Conservation (phyloP, 2,329 filamentous ascomycete genomes). For the Alternaria alternata region DNA sequence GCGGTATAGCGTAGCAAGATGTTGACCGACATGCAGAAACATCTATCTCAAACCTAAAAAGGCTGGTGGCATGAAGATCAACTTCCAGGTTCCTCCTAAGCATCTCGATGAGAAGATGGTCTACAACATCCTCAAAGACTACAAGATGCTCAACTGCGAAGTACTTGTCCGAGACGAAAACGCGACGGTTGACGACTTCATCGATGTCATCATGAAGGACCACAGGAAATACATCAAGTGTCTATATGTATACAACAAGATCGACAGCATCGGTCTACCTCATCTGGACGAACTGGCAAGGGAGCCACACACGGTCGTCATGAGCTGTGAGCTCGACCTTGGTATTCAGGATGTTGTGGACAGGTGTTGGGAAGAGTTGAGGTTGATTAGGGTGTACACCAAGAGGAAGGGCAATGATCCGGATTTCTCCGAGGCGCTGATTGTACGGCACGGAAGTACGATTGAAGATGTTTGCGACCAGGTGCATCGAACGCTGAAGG, state of each 20-base stretch:
- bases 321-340: conserved; percentile 95
- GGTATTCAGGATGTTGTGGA: conserved; percentile 94
- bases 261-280: conserved; percentile 92
- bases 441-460: conserved; percentile 85
- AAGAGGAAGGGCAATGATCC: conserved; percentile 93
- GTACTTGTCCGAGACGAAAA: conserved; percentile 94
- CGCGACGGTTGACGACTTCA: conserved; percentile 94
- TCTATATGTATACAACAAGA: conserved; percentile 99
- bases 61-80: conserved; percentile 98
- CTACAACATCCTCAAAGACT: conserved; percentile 95
- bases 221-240: conserved; percentile 96
- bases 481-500: conserved; percentile 92
- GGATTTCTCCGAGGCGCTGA: conserved; percentile 88
- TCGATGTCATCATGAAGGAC: conserved; percentile 99
- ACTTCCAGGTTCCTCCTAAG: conserved; percentile 89
- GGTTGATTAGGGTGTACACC: conserved; percentile 84
- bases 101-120: conserved; percentile 96
- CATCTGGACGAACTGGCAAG: conserved; percentile 91
- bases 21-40: conserved; percentile 66
- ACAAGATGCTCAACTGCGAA: conserved; percentile 98
- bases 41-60: conserved; percentile 98
- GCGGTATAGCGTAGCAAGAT: background rate
- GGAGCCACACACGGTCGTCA: conserved; percentile 93
- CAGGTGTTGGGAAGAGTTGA: conserved; percentile 91
- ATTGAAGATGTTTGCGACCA: conserved; percentile 98